Evolutionary conservation across 2,329 filamentous ascomycete genomes (phyloP).

Genomic region (Aspergillus quadricinctus): DNA sequence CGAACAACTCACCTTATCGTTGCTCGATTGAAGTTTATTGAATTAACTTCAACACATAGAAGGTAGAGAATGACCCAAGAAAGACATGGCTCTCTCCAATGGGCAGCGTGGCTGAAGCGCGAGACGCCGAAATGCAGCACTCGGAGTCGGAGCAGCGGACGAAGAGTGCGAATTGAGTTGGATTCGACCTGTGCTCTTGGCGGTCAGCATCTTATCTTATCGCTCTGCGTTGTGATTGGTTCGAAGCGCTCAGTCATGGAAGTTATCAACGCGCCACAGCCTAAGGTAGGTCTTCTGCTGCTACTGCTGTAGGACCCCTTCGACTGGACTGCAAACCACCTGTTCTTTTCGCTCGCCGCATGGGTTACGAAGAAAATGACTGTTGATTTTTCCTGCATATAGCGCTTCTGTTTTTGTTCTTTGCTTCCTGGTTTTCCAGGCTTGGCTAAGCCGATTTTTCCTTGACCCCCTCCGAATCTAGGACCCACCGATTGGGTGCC

Average conservation of each 20-base stretch:
- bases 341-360: slow-evolving; percentile 1
- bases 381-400: slow-evolving; percentile 13
- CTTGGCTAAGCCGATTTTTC: slow-evolving; percentile 4
- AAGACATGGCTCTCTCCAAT: slow-evolving; percentile 2
- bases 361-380: slow-evolving; percentile 17
- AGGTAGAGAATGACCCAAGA: not conserved
- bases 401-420: slow-evolving; percentile 11
- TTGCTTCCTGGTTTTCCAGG: slow-evolving; percentile 6
- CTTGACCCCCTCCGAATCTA: slow-evolving; percentile 7
- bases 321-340: not conserved
- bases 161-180: slow-evolving; percentile 4
- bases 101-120: not conserved
- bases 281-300: not conserved
- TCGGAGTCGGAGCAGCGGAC: slow-evolving; percentile 1
- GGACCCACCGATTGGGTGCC: slow-evolving; percentile 13
- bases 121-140: not conserved
- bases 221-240: slow-evolving; percentile 27
- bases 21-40: not conserved
- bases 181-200: slow-evolving; percentile 19
- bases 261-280: slow-evolving; percentile 5
- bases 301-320: slow-evolving; percentile 5
- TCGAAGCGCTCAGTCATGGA: not conserved
- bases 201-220: slow-evolving; percentile 41
- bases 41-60: not conserved
- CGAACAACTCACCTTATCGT: not conserved